Evolutionary conservation across 495 filamentous ascomycete genomes (phyloP).

Genomic region (Tuber microsphaerosporum): DNA sequence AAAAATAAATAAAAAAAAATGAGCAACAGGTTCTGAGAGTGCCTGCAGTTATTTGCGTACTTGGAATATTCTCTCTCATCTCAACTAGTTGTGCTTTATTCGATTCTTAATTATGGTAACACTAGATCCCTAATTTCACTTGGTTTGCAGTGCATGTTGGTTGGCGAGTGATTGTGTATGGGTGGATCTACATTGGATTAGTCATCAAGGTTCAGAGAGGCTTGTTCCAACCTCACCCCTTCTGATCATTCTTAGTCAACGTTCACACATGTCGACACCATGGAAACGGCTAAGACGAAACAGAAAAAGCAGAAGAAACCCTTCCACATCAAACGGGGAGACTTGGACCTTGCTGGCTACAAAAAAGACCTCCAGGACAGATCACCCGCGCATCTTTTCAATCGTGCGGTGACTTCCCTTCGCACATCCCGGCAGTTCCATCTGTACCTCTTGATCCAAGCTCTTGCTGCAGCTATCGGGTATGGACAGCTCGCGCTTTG

Average conservation of each 20-base stretch:
- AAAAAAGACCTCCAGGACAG: conserved; percentile 40
- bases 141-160: not conserved
- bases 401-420: conserved; percentile 32
- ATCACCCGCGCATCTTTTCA: conserved; percentile 38
- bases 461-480: conserved; percentile 33
- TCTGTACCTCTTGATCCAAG: conserved; percentile 39
- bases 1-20: not conserved
- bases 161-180: conserved; percentile 27
- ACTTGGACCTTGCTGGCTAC: conserved; percentile 43
- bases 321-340: conserved; percentile 41
- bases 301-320: conserved; percentile 37
- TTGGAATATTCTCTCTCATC: conserved; percentile 19
- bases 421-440: conserved; percentile 42
- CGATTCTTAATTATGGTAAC: not conserved
- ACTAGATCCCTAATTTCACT: not conserved
- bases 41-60: conserved; percentile 8
- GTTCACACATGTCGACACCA: conserved; percentile 10
- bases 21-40: conserved; percentile 15
- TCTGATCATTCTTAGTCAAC: not conserved
- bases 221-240: conserved; percentile 31
- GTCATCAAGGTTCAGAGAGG: conserved; percentile 24
- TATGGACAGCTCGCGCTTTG: conserved; percentile 42
- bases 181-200: conserved; percentile 9
- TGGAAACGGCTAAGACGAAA: conserved; percentile 28
- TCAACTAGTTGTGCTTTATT: conserved; percentile 16